Conservation (phyloP, 1,284 basidiomycete genomes). For the Puccinia polysora region DNA sequence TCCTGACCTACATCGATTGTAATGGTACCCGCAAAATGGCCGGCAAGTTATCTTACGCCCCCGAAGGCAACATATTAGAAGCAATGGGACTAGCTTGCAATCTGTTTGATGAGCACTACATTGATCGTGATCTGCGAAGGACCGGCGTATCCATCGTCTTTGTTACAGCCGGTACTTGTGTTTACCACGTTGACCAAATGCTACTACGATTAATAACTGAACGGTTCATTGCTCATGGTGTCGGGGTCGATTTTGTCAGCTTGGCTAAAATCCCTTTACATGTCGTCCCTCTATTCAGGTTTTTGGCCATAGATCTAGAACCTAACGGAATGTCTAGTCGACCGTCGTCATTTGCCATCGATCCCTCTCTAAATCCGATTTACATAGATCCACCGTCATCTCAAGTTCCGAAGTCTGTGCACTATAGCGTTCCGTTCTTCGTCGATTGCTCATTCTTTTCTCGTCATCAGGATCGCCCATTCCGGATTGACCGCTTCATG, state of each 20-base stretch:
- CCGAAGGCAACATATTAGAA: conserved; percentile 91
- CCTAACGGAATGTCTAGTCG: conserved; percentile 4
- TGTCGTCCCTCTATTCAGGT: conserved; percentile 59
- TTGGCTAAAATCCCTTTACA: conserved; percentile 90
- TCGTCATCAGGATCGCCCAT: conserved; percentile 75
- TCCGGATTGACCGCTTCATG: conserved; percentile 81
- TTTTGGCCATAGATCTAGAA: conserved; percentile 44
- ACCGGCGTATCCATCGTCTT: conserved; percentile 81
- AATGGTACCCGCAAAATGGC: conserved; percentile 63
- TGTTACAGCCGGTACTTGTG: conserved; percentile 89
- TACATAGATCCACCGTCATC: conserved; percentile 48
- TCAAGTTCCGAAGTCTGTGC: conserved; percentile 49
- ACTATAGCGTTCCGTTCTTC: conserved; percentile 58
- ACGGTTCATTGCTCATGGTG: conserved; percentile 90
- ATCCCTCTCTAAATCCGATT: conserved; percentile 43
- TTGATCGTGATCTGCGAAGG: conserved; percentile 89
- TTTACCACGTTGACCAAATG: conserved; percentile 85
- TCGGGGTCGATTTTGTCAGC: conserved; percentile 81
- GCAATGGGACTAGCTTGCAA: conserved; percentile 89
- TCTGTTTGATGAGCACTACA: conserved; percentile 88
- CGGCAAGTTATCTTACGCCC: conserved; percentile 75
- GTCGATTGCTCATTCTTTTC: conserved; percentile 75
- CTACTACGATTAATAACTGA: conserved; percentile 87
- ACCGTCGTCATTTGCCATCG: conserved; percentile 16
- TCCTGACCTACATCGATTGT: conserved; percentile 35